Conservation (phyloP, 208 protist species). For the Trypanosoma rangeli region DNA sequence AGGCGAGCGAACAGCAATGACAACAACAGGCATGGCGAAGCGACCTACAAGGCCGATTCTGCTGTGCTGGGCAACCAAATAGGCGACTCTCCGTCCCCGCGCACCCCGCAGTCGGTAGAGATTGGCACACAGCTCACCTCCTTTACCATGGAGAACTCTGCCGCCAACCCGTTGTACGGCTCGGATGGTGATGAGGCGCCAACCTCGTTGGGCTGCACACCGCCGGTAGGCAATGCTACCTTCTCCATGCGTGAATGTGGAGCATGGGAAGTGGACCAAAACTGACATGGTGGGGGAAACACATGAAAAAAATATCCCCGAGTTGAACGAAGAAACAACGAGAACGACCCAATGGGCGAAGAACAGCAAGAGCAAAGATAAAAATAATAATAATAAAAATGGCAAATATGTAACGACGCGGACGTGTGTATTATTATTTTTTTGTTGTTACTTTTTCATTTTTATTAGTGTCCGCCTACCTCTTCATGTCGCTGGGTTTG, state of each 20-base stretch:
- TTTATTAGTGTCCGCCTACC: no score
- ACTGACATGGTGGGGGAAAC: neutral
- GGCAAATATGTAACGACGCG: neutral
- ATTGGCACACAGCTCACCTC: neutral
- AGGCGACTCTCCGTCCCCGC: conserved; percentile 59
- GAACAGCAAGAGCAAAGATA: neutral
- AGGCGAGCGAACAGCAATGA: neutral
- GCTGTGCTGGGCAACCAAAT: conserved; percentile 22
- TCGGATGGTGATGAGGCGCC: conserved; percentile 36
- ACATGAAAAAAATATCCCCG: neutral
- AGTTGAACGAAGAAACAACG: neutral
- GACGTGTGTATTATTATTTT: neutral
- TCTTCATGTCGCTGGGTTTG: no score
- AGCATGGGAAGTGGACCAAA: neutral
- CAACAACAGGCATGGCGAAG: conserved; percentile 14
- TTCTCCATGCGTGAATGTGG: neutral
- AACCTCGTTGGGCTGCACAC: conserved; percentile 40
- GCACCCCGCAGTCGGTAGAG: conserved; percentile 29
- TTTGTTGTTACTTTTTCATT: no score
- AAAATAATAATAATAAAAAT: neutral
- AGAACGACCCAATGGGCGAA: neutral
- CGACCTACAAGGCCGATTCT: neutral
- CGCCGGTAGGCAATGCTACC: conserved; percentile 13
- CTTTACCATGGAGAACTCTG: conserved; percentile 37
- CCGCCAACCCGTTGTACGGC: conserved; percentile 59